Base-by-base conservation (phyloP, 1,284 basidiomycete genomes). In the Lignosus rhinocerotis region DNA sequence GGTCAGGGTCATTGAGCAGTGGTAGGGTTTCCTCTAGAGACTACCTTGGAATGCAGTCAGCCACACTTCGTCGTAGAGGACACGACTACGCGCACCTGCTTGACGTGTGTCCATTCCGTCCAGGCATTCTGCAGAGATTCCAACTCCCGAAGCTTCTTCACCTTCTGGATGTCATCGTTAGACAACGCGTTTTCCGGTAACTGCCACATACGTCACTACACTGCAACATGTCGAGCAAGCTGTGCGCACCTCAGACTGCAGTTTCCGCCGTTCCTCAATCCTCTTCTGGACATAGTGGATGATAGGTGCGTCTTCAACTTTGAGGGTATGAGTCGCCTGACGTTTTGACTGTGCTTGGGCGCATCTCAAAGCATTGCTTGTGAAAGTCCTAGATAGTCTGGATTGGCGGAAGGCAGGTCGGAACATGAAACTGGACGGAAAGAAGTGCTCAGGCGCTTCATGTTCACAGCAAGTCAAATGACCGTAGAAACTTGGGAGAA, bases 1-100 rank as follows among this genome's bases (percentile, higher is more conserved):
- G 80, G 68, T 98, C 95, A 0, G 88, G 78, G 68, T 94, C 92
- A n/a, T 79, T 70, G 1, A 94, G 80, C 1, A 93, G 81, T 0
- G 79, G 70, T 4, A 78, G 68, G 0, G 87, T 86, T 61, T 91
- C 90, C 62, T 82, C 70, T 14, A 92, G 74, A 48, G 85, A 80
- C 90, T 93, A 80, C 75, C 78, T 59, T 67, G 49, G 31, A 8
- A 16, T 56, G 52, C 65, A 54, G 45, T 61, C 55, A 57, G 53
- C 39, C 12, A 34, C 6, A 55, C 6, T 42, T 25, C 7, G 17
- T 2, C 6, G 16, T 51, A 3, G 9, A 39, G 33, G 39, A 6
- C 19, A 30, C 14, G 8, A n/a, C 17, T 47, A 25, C 3, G 73
- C 78, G 48, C 59, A 84, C 81, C 73, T 80, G 67, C 61, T 74